Evolutionary conservation across 768 basidiomycete genomes (phyloP).

Genomic region (Imleria badia): DNA sequence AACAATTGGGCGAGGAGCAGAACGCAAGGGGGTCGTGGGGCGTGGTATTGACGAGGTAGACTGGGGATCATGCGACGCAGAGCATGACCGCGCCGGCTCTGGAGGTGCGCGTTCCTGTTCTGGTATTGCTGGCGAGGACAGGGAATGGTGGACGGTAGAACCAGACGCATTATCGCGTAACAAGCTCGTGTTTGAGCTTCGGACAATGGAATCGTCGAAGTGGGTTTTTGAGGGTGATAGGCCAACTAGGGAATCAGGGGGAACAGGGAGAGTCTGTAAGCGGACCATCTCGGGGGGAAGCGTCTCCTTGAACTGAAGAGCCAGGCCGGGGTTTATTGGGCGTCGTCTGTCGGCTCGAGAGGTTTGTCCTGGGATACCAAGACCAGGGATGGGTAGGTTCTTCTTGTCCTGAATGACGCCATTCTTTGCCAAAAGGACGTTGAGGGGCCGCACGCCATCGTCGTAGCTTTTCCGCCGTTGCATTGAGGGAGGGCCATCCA

Average conservation of each 20-base stretch:
- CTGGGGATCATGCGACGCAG: conserved; percentile 34
- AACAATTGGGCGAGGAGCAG: conserved; percentile 25
- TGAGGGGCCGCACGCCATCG: conserved; percentile 41
- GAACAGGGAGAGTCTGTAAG: conserved; percentile 29
- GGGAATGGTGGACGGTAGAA: conserved; percentile 33
- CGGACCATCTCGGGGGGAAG: conserved; percentile 28
- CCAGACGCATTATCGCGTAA: conserved; percentile 29
- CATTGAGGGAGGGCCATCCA: background rate
- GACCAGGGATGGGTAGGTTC: conserved; percentile 10
- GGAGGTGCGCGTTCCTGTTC: conserved; percentile 40
- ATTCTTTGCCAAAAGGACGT: conserved; percentile 31
- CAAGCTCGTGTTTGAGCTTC: conserved; percentile 25
- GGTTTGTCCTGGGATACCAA: conserved; percentile 30
- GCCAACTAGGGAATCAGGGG: conserved; percentile 22
- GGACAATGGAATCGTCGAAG: conserved; percentile 18
- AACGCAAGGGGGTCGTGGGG: conserved; percentile 17
- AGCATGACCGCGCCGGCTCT: conserved; percentile 40
- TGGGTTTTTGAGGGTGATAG: conserved; percentile 17
- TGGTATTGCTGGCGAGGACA: conserved; percentile 37
- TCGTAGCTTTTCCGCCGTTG: conserved; percentile 46
- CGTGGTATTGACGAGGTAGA: background rate
- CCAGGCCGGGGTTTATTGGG: conserved; percentile 54
- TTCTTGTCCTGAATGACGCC: conserved; percentile 10
- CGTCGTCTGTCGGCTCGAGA: conserved; percentile 46
- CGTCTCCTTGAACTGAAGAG: conserved; percentile 30